These are phyloP conservation scores for Elongisporangium senticosum DNA, from an alignment of 352 stramenopile genomes.

Conservation along the genomic window DNA sequence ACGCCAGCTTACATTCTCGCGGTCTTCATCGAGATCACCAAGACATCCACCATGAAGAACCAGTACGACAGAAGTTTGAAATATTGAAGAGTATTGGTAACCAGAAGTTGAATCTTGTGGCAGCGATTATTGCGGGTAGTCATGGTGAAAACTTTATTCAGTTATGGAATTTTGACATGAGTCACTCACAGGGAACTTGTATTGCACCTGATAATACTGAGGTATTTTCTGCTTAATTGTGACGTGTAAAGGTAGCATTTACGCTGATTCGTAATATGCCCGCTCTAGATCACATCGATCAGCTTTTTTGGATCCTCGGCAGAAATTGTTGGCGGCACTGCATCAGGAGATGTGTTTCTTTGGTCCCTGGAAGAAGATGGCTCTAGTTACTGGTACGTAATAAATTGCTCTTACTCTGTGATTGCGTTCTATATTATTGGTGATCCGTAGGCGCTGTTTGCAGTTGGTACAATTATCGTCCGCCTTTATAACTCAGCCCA, in stretches of 20 bases:
- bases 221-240: neutral
- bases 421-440: too few relatives aligned
- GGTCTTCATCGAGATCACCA: neutral
- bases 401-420: too few relatives aligned
- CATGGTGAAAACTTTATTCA: slow-evolving; percentile 57
- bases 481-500: too few relatives aligned
- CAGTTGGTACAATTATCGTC: too few relatives aligned
- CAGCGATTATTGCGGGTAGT: slow-evolving; percentile 32
- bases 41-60: neutral
- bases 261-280: too few relatives aligned
- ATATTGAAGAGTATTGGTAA: slow-evolving; percentile 49
- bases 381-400: slow-evolving; percentile 9
- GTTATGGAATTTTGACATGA: slow-evolving; percentile 72
- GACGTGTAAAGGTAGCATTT: too few relatives aligned
- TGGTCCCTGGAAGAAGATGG: slow-evolving; percentile 22
- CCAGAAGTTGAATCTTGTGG: slow-evolving; percentile 38
- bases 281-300: slow-evolving; percentile 45
- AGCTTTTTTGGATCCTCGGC: slow-evolving; percentile 37
- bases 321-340: slow-evolving; percentile 48
- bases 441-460: too few relatives aligned
- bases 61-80: slow-evolving; percentile 25
- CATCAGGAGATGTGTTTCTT: slow-evolving; percentile 33
- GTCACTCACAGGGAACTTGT: slow-evolving; percentile 55
- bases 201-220: slow-evolving; percentile 18
- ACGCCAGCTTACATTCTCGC: neutral